Conservation (phyloP, 805 yeast genomes). For the Barnettozyma vustinii region DNA sequence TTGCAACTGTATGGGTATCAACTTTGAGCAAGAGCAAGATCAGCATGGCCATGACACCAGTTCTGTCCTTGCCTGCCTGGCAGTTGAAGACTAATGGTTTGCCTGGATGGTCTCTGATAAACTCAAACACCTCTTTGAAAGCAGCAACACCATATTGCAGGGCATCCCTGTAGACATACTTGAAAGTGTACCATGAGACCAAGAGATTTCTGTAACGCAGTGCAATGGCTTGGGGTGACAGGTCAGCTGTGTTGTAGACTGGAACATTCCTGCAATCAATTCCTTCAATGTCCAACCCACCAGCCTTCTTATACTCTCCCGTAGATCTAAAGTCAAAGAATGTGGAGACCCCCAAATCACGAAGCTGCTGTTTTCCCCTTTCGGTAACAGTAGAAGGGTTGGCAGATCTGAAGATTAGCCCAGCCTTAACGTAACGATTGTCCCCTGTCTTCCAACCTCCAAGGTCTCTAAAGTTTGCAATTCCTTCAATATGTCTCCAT, state of each 20-base stretch:
- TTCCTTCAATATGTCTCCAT: conserved; percentile 62
- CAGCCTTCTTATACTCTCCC: conserved; percentile 45
- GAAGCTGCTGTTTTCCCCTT: conserved; percentile 38
- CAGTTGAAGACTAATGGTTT: conserved; percentile 63
- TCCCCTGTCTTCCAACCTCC: conserved; percentile 61
- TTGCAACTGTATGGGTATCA: conserved; percentile 56
- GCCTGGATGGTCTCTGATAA: conserved; percentile 49
- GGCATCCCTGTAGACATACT: conserved; percentile 56
- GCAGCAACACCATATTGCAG: conserved; percentile 43
- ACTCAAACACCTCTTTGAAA: conserved; percentile 46
- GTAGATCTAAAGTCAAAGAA: conserved; percentile 66
- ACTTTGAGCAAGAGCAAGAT: conserved; percentile 60
- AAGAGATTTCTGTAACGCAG: conserved; percentile 47
- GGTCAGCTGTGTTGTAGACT: conserved; percentile 45
- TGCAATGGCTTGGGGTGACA: conserved; percentile 63
- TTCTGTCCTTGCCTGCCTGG: conserved; percentile 84
- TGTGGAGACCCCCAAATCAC: conserved; percentile 40
- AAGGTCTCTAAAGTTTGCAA: conserved; percentile 68
- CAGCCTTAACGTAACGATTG: conserved; percentile 43
- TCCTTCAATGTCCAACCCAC: conserved; percentile 41
- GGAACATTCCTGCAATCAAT: conserved; percentile 49
- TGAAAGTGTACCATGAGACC: conserved; percentile 58
- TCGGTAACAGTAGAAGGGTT: conserved; percentile 47
- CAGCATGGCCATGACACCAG: conserved; percentile 70
- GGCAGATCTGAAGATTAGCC: conserved; percentile 59